phyloP scores from a whole-genome alignment of 192 early-diverging fungal genomes.

The Endogone sp. region DNA sequence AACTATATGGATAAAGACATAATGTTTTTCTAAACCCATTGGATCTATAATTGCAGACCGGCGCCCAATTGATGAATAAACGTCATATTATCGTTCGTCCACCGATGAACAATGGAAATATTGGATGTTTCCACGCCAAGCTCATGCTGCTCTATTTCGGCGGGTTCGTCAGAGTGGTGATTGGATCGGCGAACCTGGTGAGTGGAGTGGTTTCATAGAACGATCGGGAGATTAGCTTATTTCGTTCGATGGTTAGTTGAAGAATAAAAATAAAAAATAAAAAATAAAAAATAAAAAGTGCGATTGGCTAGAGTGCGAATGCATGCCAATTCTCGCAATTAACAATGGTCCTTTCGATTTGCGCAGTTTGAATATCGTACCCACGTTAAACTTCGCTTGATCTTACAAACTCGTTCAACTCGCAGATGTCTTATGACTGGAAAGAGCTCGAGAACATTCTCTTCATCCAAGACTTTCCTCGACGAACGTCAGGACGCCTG shows the following conservation, averaged over 20 bases:
- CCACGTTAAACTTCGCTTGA: neutral
- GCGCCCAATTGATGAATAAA: constrained; percentile 17
- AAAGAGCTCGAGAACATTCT: constrained; percentile 54
- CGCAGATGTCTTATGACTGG: constrained; percentile 49
- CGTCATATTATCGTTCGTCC: constrained; percentile 41
- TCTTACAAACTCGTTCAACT: no score
- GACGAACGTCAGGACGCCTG: constrained; percentile 2
- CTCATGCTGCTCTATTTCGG: constrained; percentile 61
- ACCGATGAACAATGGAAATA: constrained; percentile 32
- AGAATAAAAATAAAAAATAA: no score
- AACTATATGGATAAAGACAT: constrained; percentile 2
- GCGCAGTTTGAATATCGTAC: neutral
- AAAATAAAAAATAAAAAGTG: no score
- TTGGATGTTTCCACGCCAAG: constrained; percentile 59
- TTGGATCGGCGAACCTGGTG: constrained; percentile 59
- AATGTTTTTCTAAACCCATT: neutral
- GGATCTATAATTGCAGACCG: constrained; percentile 15
- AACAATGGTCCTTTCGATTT: neutral
- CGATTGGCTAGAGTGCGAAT: neutral
- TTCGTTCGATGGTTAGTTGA: no score
- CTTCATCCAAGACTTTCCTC: constrained; percentile 61
- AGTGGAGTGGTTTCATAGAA: neutral
- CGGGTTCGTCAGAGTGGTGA: constrained; percentile 50
- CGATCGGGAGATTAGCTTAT: no score
- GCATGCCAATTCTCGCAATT: no score